Conservation (phyloP, 345 rosid species). For the Lagerstroemia speciosa region DNA sequence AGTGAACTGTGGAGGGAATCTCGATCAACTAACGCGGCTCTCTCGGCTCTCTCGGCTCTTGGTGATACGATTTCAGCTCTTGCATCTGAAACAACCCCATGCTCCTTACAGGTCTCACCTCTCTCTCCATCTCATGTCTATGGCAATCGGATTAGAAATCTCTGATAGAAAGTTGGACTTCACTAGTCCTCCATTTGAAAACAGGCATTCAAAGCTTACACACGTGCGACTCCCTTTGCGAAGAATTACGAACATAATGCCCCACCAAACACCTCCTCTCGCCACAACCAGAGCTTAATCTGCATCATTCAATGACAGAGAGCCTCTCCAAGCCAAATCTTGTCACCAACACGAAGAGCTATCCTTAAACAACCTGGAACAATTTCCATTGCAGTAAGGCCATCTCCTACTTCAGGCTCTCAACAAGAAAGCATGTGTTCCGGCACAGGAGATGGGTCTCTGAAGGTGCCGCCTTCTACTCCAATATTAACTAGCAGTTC, state of each 20-base stretch:
- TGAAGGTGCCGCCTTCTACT: conserved; percentile 61
- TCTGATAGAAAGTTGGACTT: neutral
- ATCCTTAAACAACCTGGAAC: conserved; percentile 58
- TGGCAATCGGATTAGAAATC: neutral
- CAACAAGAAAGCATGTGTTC: conserved; percentile 23
- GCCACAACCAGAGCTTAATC: conserved; percentile 21
- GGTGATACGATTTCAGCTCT: conserved; percentile 92
- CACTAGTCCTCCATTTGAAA: conserved; percentile 3
- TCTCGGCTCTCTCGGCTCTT: conserved; percentile 89
- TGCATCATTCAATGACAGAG: conserved; percentile 26
- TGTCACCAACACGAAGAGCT: conserved; percentile 21
- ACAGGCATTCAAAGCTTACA: conserved; percentile 96
- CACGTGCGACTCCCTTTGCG: conserved; percentile 84
- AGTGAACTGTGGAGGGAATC: conserved; percentile 94
- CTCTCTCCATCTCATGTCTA: conserved; percentile 12
- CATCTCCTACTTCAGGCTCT: conserved; percentile 27
- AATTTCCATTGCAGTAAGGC: conserved; percentile 57
- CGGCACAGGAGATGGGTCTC: conserved; percentile 74
- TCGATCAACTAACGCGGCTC: conserved; percentile 77
- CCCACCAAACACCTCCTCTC: conserved; percentile 51
- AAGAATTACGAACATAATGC: conserved; percentile 61
- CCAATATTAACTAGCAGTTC: conserved; percentile 33
- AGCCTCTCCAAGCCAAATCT: conserved; percentile 22
- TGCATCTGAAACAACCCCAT: conserved; percentile 82
- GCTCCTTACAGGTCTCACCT: conserved; percentile 75